phyloP scores from a whole-genome alignment of 805 yeast species.

The Cyberlindnera amylophila region DNA sequence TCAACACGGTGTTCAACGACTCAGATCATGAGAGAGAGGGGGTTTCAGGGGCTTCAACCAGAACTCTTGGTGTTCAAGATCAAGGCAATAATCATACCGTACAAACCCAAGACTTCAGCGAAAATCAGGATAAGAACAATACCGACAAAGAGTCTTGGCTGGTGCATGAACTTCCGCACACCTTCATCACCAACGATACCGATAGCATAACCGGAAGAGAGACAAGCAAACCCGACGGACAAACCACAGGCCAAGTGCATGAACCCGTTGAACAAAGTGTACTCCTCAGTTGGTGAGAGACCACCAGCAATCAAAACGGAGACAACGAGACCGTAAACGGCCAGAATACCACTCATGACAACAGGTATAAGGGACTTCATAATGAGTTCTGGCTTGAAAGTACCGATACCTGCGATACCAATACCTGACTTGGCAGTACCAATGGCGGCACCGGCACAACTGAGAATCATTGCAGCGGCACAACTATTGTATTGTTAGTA shows the following conservation, averaged over 20 bases:
- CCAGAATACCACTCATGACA: constrained; percentile 95
- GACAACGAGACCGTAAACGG: constrained; percentile 96
- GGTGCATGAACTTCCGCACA: constrained; percentile 83
- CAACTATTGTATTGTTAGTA: constrained; percentile 44
- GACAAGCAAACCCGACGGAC: constrained; percentile 93
- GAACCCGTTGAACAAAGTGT: constrained; percentile 91
- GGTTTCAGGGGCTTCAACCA: constrained; percentile 34
- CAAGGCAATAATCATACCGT: constrained; percentile 94
- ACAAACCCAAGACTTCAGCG: constrained; percentile 85
- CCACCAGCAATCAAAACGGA: constrained; percentile 94
- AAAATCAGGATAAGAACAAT: constrained; percentile 85
- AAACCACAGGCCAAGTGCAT: constrained; percentile 97
- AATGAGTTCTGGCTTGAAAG: constrained; percentile 93
- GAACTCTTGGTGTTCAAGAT: constrained; percentile 88
- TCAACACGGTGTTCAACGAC: too few relatives aligned
- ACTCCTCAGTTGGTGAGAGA: constrained; percentile 69
- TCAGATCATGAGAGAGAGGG: neutral
- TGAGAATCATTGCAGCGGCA: constrained; percentile 84
- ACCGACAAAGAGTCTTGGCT: constrained; percentile 84
- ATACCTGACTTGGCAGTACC: constrained; percentile 98
- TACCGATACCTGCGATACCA: constrained; percentile 97
- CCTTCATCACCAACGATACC: constrained; percentile 95
- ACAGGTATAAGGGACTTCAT: constrained; percentile 97
- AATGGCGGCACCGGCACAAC: constrained; percentile 97
- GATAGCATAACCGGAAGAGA: constrained; percentile 95